Evolutionary conservation across 164 flowering plant genomes (phyloP).

Genomic region (Sedum album): DNA sequence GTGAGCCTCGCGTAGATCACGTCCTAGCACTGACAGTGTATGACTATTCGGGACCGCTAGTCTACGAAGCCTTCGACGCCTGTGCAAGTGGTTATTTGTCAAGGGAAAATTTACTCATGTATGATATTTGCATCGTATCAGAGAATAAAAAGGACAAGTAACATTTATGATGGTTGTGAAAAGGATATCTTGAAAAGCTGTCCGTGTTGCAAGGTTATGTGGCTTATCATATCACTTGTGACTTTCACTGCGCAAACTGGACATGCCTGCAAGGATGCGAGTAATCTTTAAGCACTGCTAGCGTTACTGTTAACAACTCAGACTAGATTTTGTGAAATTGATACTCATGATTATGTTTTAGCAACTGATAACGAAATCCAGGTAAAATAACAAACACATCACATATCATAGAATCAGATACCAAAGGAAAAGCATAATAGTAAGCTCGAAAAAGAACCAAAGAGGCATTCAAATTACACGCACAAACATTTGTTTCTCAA

Average conservation of each 20-base stretch:
- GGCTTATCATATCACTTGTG: slow-evolving; percentile 67
- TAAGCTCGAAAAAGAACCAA: no score
- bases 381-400: no score
- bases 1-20: slow-evolving; percentile 91
- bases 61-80: slow-evolving; percentile 72
- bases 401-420: no score
- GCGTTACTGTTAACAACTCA: no score
- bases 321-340: no score
- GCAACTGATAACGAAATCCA: neutral
- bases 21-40: slow-evolving; percentile 60
- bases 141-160: neutral
- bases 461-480: no score
- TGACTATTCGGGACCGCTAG: slow-evolving; percentile 71
- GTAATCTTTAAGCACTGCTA: slow-evolving; percentile 1
- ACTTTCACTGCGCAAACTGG: slow-evolving; percentile 82
- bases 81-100: slow-evolving; percentile 54
- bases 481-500: neutral
- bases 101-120: slow-evolving; percentile 20
- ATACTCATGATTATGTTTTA: neutral
- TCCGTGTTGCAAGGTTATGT: slow-evolving; percentile 79
- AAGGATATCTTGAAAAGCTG: slow-evolving; percentile 83
- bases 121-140: neutral
- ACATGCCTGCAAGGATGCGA: slow-evolving; percentile 56
- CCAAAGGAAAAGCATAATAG: no score
- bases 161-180: neutral